A percentile compares a stretch with the other conserved stretches of the same genome.
phyloP scores from a whole-genome alignment of 2,329 filamentous ascomycete genomes.

The Claviceps cyperi region DNA sequence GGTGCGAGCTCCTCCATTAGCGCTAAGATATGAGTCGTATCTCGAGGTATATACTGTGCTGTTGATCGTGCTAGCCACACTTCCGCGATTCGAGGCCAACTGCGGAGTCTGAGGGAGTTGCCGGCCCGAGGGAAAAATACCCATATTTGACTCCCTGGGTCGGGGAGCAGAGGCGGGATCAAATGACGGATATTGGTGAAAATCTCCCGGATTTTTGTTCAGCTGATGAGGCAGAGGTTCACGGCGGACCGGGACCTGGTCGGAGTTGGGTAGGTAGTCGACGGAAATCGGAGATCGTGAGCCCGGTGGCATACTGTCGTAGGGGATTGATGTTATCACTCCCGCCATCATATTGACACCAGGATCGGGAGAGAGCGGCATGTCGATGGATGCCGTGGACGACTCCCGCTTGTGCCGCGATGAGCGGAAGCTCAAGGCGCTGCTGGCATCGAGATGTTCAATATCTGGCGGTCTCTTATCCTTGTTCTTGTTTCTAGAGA shows the following conservation, averaged over 20 bases:
- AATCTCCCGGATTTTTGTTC: constrained; percentile 64
- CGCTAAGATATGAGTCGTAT: constrained; percentile 49
- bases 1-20: constrained; percentile 42
- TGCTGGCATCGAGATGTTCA: constrained; percentile 44
- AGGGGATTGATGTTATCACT: constrained; percentile 77
- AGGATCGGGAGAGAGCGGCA: constrained; percentile 46
- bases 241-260: constrained; percentile 47
- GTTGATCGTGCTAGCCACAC: constrained; percentile 35
- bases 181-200: constrained; percentile 75
- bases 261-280: constrained; percentile 56
- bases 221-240: constrained; percentile 73
- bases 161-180: constrained; percentile 32
- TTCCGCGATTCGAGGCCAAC: constrained; percentile 47
- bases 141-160: constrained; percentile 34
- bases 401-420: constrained; percentile 65
- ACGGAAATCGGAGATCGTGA: constrained; percentile 55
- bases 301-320: constrained; percentile 55
- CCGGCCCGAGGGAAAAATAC: constrained; percentile 52
- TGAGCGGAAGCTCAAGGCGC: constrained; percentile 49
- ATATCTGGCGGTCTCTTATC: constrained; percentile 46
- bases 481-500: constrained; percentile 77
- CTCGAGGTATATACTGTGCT: constrained; percentile 40
- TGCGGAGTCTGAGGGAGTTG: constrained; percentile 64
- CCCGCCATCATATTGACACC: constrained; percentile 64
- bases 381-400: constrained; percentile 57